These are phyloP conservation scores for Amanita rimosa DNA, from an alignment of 768 basidiomycete species.

Conservation along the genomic window DNA sequence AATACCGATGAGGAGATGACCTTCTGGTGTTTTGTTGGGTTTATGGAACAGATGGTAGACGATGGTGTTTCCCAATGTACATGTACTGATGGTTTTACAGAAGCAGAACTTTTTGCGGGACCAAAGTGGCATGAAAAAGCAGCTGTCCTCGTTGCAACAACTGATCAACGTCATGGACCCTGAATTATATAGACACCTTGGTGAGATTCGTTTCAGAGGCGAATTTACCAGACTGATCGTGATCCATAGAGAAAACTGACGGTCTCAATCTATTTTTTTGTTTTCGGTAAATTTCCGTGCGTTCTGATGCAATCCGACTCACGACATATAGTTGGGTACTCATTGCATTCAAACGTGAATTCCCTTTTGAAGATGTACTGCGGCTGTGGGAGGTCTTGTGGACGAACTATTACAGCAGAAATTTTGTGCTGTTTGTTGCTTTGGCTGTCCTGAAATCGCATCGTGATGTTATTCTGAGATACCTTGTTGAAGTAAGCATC, in stretches of 20 bases:
- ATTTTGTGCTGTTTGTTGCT: constrained; percentile 90
- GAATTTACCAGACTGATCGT: neutral
- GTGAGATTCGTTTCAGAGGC: constrained; percentile 23
- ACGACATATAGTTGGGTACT: constrained; percentile 62
- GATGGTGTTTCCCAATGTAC: neutral
- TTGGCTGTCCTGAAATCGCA: constrained; percentile 92
- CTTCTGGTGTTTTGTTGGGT: constrained; percentile 93
- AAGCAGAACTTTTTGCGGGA: constrained; percentile 93
- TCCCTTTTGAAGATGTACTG: constrained; percentile 83
- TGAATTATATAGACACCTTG: constrained; percentile 85
- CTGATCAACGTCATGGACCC: constrained; percentile 92
- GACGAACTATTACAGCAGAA: constrained; percentile 83
- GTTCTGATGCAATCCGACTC: neutral
- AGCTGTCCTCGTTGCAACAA: constrained; percentile 81
- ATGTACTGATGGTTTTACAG: constrained; percentile 26
- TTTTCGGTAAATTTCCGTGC: constrained; percentile 60
- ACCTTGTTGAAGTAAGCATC: constrained; percentile 75
- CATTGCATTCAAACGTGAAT: constrained; percentile 95
- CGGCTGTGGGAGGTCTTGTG: constrained; percentile 90
- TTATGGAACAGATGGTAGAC: constrained; percentile 92
- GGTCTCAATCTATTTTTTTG: constrained; percentile 95
- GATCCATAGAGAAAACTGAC: constrained; percentile 65
- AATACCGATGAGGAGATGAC: constrained; percentile 81
- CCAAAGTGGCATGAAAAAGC: constrained; percentile 96
- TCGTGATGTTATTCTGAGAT: constrained; percentile 89